A percentile compares a stretch with the other conserved stretches of the same genome.
These are phyloP conservation scores for Hymenoscyphus linearis DNA, from an alignment of 2,329 filamentous ascomycete genomes.

Conservation along the genomic window DNA sequence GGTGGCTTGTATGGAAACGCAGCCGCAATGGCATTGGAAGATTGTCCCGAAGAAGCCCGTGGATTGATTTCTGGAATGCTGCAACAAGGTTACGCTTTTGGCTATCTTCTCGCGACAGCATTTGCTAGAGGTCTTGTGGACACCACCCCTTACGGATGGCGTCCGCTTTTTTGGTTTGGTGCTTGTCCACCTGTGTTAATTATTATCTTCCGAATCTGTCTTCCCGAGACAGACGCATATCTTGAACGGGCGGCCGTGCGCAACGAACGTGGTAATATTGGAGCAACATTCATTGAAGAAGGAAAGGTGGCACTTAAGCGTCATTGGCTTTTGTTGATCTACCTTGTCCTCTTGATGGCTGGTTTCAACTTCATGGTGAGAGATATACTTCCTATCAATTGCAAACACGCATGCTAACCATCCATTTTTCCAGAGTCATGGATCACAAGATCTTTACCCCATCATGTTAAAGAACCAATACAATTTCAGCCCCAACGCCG, in stretches of 20 bases:
- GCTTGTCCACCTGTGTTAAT: slow-evolving; percentile 75
- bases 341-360: slow-evolving; percentile 81
- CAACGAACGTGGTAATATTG: slow-evolving; percentile 52
- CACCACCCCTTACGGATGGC: slow-evolving; percentile 75
- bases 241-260: slow-evolving; percentile 60
- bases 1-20: slow-evolving; percentile 76
- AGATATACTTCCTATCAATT: slow-evolving; percentile 46
- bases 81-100: slow-evolving; percentile 76
- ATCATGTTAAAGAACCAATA: slow-evolving; percentile 54
- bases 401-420: slow-evolving; percentile 20
- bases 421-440: slow-evolving; percentile 29
- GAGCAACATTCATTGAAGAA: slow-evolving; percentile 66
- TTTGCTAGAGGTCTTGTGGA: slow-evolving; percentile 63
- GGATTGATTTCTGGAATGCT: slow-evolving; percentile 78
- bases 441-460: slow-evolving; percentile 49
- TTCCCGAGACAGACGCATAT: slow-evolving; percentile 76
- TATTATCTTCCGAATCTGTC: slow-evolving; percentile 69
- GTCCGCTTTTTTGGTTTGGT: slow-evolving; percentile 85
- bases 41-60: slow-evolving; percentile 42
- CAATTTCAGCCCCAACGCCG: slow-evolving; percentile 35
- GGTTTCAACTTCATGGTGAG: slow-evolving; percentile 90
- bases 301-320: slow-evolving; percentile 72
- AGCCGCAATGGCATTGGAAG: slow-evolving; percentile 73
- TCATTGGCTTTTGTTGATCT: slow-evolving; percentile 76
- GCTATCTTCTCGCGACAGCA: slow-evolving; percentile 71